Conservation (phyloP, 1,284 basidiomycete genomes). For the Neonothopanus nambi region DNA sequence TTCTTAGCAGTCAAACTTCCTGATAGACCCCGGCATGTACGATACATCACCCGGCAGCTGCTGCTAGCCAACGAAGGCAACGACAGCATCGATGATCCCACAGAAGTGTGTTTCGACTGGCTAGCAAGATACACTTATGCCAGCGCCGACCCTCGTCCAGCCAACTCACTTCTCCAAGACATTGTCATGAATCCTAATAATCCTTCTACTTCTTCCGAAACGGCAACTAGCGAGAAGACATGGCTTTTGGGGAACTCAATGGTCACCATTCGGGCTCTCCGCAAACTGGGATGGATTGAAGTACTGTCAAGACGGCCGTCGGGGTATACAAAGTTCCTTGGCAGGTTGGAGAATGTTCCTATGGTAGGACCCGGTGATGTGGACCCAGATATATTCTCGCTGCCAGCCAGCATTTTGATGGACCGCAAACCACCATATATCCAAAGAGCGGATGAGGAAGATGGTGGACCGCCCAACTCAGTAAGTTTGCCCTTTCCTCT, state of each 20-base stretch:
- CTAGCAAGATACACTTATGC: constrained; percentile 93
- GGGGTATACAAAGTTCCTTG: constrained; percentile 87
- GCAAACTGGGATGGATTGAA: constrained; percentile 87
- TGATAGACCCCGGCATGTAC: constrained; percentile 82
- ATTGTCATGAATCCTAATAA: constrained; percentile 57
- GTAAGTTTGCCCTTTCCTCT: neutral
- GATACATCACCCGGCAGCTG: constrained; percentile 87
- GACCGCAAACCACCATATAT: constrained; percentile 51
- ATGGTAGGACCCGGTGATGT: constrained; percentile 82
- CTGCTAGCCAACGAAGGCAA: constrained; percentile 86
- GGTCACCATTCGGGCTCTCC: constrained; percentile 79
- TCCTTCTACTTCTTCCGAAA: constrained; percentile 31
- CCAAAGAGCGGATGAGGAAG: constrained; percentile 25
- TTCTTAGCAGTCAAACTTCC: constrained; percentile 89
- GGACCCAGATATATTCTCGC: constrained; percentile 71
- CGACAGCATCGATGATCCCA: constrained; percentile 80
- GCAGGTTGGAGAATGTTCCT: constrained; percentile 88
- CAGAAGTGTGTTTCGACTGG: constrained; percentile 98
- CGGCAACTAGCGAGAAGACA: constrained; percentile 61
- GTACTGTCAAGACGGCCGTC: constrained; percentile 87
- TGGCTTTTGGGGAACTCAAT: constrained; percentile 91
- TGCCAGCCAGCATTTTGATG: constrained; percentile 75
- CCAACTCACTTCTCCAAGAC: constrained; percentile 78
- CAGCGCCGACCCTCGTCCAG: constrained; percentile 90
- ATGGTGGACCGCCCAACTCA: neutral